Base-by-base conservation (phyloP, 1,139 yeast species). In the Scheffersomyces stambukii region DNA sequence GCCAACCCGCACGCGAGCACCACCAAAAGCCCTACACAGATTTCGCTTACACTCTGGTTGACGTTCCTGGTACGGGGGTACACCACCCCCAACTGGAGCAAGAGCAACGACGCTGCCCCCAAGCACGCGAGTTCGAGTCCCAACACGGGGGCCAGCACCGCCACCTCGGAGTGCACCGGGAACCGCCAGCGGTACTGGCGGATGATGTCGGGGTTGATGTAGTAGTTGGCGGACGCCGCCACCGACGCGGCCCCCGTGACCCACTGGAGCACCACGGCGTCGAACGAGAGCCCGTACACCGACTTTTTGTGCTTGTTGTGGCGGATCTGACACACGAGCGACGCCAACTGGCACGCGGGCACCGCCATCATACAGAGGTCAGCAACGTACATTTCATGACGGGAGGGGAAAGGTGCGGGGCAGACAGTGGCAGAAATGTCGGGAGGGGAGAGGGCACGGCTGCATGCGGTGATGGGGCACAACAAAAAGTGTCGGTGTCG, bases 271-370 rank as follows among this genome's bases (percentile, higher is more conserved):
- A 47, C 9, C 3, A 42, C 28, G 19, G 39, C 43, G 33, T 61
- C 66, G 33, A 39, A 56, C 2, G 67, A 60, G 7, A 58, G 23
- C 0, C 62, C 61, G 23, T 41, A 36, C 9, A 60, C 42, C 4
- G 61, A 51, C 23, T 42, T 45, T 21, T 40, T 43, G 6, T 26
- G 25, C 28, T 46, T 46, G 25, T 47, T 50, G 27, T 41, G 36
- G 9, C 38, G 41, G 10, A 47, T 31, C 33, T 54, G 64, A 4
- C 33, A 17, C 11, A 24, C 9, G 14, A 24, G 8, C 7, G 22
- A 16, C 8, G 22, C 12, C 13, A 29, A 9, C 13, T 12, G 13
- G 15, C 19, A 14, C 19, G 13, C 18, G 8, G 16, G 10, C 6
- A 19, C 30, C 6, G 23, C 10, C 4, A 19, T 24, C 4, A 26